These are phyloP conservation scores for Dalbergia oliveri DNA, from an alignment of 306 rosid genomes.

Conservation along the genomic window DNA sequence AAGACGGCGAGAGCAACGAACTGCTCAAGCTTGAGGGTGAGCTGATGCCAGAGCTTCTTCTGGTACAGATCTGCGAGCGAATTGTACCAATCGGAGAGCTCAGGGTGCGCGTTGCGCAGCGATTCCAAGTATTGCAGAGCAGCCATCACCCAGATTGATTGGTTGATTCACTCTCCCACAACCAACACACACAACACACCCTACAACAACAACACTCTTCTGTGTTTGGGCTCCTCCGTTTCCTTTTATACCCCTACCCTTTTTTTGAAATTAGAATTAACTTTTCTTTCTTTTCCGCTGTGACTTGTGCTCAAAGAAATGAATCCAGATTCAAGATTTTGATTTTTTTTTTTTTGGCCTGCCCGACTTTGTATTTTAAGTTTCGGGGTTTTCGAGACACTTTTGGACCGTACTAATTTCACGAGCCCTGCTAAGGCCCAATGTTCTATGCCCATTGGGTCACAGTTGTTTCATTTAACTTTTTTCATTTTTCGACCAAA, in stretches of 20 bases:
- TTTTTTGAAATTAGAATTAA: neutral
- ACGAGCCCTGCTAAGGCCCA: neutral
- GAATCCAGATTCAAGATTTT: conserved; percentile 1
- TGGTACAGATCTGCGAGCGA: conserved; percentile 98
- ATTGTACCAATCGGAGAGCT: conserved; percentile 90
- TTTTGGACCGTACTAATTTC: neutral
- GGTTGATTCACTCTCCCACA: neutral
- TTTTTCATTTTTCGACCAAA: too few species aligned
- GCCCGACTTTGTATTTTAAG: neutral
- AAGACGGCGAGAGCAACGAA: conserved; percentile 90
- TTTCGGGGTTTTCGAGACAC: neutral
- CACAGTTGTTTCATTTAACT: too few species aligned
- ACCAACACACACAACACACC: neutral
- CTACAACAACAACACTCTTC: neutral
- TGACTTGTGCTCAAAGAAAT: conserved; percentile 75
- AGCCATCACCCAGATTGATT: conserved; percentile 62
- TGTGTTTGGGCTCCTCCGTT: neutral
- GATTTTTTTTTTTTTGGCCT: neutral
- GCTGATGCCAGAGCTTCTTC: conserved; percentile 99
- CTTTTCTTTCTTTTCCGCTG: neutral
- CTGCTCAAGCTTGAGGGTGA: conserved; percentile 97
- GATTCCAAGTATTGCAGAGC: conserved; percentile 95
- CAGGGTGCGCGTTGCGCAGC: conserved; percentile 88
- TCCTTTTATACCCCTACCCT: conserved; percentile 39
- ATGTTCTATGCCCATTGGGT: neutral